Evolutionary conservation across 257 asterid species (phyloP), one percentile per base, ranked within the genome.

Genomic region (Solanum medicagineum): DNA sequence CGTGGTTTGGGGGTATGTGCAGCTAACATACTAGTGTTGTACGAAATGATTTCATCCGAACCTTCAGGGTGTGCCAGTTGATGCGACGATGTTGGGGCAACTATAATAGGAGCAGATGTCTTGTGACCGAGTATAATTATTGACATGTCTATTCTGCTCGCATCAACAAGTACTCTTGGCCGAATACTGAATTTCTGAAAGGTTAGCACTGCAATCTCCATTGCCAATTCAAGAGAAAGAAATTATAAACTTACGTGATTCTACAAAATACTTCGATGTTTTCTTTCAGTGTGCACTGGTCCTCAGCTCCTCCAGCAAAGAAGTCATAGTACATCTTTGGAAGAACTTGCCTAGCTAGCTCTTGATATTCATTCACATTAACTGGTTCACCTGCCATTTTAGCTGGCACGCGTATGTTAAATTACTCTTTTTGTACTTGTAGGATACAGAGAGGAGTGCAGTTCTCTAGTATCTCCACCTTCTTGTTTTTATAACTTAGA

Each of bases 251-350:
- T 89, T 89, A 87, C 95, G 17, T 84, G 56, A 92, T 93, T 83
- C 92, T 87, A 14, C 56, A 81, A 91, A 91, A 93, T 22, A 94
- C 93, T 88, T 89, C 88, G 22, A 85, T 86, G n/a, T 93, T 93
- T 81, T 92, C 90, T 85, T 87, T 73, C 1, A 91, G 91, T 12
- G 97, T 93, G 45, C 88, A 88, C 82, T 92, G 89, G 42, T 93
- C 95, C 89, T 93, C 97, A 49, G 97, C 93, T 84, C 94, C 97
- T 29, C 93, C 94, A 45, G 91, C 86, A 36, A 84, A 89, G 74
- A 40, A 92, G 88, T 92, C 97, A 70, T 90, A 92, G 85, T 85
- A 90, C 94, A 90, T 90, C 90, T 93, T 93, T 44, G 97, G 94
- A 85, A 93, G 93, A 79, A 90, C 93, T 86, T 85, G 75, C 87